Evolutionary conservation across 257 asterid species (phyloP).

Genomic region (Lithospermum erythrorhizon): DNA sequence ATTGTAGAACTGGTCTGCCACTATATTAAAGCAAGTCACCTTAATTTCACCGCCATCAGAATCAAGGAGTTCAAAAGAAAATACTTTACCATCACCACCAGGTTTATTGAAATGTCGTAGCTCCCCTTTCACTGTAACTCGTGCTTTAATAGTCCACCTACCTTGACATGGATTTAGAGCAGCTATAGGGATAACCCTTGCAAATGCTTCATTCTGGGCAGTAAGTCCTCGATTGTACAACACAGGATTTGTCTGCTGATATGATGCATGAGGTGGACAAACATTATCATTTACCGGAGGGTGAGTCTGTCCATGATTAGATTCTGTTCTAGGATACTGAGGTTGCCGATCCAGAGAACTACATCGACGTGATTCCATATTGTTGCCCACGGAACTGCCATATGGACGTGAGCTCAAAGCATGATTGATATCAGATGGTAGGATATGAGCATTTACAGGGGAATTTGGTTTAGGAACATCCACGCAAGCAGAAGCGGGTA

Average conservation of each 20-base stretch:
- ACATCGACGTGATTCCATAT: constrained; percentile 28
- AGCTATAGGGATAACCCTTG: constrained; percentile 71
- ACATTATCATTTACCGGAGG: constrained; percentile 36
- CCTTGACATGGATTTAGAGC: constrained; percentile 73
- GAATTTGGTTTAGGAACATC: constrained; percentile 29
- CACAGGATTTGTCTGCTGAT: constrained; percentile 50
- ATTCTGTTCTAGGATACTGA: constrained; percentile 29
- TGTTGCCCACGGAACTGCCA: constrained; percentile 27
- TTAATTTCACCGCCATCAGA: not conserved
- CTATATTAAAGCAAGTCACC: constrained; percentile 1
- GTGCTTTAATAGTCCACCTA: constrained; percentile 54
- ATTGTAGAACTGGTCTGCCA: not conserved
- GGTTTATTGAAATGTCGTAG: not conserved
- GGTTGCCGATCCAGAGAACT: constrained; percentile 25
- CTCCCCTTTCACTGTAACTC: constrained; percentile 1
- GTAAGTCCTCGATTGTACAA: constrained; percentile 69
- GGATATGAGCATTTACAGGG: constrained; percentile 28
- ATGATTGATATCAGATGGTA: constrained; percentile 21
- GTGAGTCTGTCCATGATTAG: constrained; percentile 34
- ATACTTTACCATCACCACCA: not conserved
- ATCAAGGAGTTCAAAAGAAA: not conserved
- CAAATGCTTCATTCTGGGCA: constrained; percentile 65
- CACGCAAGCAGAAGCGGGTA: constrained; percentile 18
- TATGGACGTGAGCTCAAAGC: constrained; percentile 24
- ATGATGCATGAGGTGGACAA: constrained; percentile 50